Conservation (phyloP, 139 green algal species). For the Ulvella scutata region DNA sequence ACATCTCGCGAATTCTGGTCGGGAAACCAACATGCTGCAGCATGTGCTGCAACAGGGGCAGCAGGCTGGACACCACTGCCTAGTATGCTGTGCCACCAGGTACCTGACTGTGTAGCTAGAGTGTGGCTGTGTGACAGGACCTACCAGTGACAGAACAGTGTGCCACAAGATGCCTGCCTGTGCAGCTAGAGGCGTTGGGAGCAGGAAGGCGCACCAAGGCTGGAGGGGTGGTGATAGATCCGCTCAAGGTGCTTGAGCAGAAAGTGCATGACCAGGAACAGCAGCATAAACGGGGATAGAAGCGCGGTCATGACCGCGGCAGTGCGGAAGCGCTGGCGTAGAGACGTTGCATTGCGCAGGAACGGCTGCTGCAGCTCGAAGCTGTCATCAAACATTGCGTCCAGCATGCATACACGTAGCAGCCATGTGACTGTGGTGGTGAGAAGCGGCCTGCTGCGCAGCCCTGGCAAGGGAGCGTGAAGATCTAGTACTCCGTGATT, state of each 20-base stretch:
- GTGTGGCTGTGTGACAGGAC: no score
- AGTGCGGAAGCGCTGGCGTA: constrained; percentile 32
- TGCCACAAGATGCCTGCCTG: no score
- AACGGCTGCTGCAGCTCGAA: constrained; percentile 49
- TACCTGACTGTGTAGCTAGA: no score
- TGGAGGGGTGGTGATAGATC: constrained; percentile 76
- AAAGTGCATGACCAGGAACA: constrained; percentile 90
- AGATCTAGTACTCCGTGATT: constrained; percentile 43
- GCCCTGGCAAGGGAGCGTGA: constrained; percentile 22
- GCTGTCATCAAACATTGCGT: constrained; percentile 74
- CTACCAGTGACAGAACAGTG: no score
- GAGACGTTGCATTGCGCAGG: constrained; percentile 20
- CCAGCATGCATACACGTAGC: constrained; percentile 70
- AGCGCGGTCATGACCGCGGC: constrained; percentile 48
- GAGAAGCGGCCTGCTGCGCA: constrained; percentile 48
- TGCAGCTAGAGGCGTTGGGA: no score
- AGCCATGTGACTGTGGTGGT: constrained; percentile 94
- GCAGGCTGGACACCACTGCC: no score
- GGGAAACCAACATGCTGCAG: no score
- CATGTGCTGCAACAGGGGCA: no score
- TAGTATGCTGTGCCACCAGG: no score
- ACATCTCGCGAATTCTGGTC: no score
- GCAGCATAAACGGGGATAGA: constrained; percentile 73
- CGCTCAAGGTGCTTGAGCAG: constrained; percentile 71
- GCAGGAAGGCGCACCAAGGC: background rate